These are phyloP conservation scores for Grosmannia clavigera DNA, from an alignment of 2,329 filamentous ascomycete species.

Conservation along the genomic window DNA sequence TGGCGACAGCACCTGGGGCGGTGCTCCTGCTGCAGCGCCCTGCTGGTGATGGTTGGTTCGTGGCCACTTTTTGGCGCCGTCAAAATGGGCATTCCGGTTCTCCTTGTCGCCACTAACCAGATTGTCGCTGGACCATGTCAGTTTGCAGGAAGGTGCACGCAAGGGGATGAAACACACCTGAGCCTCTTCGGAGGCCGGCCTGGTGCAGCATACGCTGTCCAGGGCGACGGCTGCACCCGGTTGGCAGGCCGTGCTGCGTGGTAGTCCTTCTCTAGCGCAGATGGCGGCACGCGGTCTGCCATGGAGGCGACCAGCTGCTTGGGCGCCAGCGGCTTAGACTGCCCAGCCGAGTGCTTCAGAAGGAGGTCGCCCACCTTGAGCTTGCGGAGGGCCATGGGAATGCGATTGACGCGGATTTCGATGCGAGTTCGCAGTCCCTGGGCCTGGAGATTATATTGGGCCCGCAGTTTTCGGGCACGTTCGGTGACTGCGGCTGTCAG, in stretches of 20 bases:
- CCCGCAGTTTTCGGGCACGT: constrained; percentile 72
- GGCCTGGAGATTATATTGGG: constrained; percentile 80
- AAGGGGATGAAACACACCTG: constrained; percentile 29
- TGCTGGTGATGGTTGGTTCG: constrained; percentile 31
- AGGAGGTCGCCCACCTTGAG: constrained; percentile 73
- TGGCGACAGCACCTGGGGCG: constrained; percentile 56
- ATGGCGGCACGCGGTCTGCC: constrained; percentile 24
- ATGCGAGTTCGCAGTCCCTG: constrained; percentile 75
- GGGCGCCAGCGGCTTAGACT: constrained; percentile 24
- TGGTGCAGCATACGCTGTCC: constrained; percentile 5
- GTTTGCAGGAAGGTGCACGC: background rate
- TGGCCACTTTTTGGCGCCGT: constrained; percentile 58
- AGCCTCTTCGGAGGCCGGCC: constrained; percentile 31
- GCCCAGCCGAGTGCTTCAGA: constrained; percentile 30
- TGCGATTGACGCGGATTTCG: constrained; percentile 86
- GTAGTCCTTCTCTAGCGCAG: constrained; percentile 38
- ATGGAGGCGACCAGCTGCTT: constrained; percentile 13
- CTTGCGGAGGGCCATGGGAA: constrained; percentile 67
- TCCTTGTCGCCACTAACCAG: constrained; percentile 62
- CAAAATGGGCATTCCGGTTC: constrained; percentile 46
- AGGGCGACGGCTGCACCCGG: background rate
- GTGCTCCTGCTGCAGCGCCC: constrained; percentile 8
- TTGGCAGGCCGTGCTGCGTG: background rate
- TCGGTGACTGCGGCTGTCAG: constrained; percentile 56
- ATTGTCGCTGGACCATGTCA: constrained; percentile 39